These are phyloP conservation scores for Phytophthora melonis DNA, from an alignment of 352 stramenopile species.

Conservation along the genomic window DNA sequence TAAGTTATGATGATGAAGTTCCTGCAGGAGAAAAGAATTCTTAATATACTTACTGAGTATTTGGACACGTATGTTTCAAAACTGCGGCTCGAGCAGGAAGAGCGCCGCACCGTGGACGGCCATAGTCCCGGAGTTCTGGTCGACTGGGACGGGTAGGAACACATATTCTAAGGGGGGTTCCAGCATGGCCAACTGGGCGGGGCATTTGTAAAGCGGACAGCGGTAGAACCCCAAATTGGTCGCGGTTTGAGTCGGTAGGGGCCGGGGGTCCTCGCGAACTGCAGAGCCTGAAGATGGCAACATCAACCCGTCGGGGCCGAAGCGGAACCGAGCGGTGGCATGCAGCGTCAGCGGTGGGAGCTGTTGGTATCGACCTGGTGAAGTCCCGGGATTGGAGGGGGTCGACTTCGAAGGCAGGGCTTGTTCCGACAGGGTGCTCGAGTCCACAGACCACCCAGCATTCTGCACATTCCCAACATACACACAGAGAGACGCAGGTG, in stretches of 20 bases:
- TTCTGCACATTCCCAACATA: conserved; percentile 34
- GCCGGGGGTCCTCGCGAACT: conserved; percentile 7
- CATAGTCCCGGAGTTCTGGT: conserved; percentile 38
- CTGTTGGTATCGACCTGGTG: conserved; percentile 17
- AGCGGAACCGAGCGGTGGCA: conserved; percentile 39
- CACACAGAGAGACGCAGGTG: neutral
- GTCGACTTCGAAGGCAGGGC: neutral
- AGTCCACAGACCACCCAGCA: conserved; percentile 44
- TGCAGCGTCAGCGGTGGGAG: conserved; percentile 40
- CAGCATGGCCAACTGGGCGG: conserved; percentile 31
- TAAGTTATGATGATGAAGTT: too few species aligned
- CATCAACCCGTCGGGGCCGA: conserved; percentile 19
- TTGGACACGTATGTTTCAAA: neutral
- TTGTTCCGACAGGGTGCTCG: conserved; percentile 22
- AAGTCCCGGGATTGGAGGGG: neutral
- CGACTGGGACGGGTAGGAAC: conserved; percentile 39
- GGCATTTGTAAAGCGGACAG: conserved; percentile 54
- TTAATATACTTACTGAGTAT: too few species aligned
- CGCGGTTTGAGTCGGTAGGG: conserved; percentile 8
- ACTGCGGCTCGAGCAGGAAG: conserved; percentile 42
- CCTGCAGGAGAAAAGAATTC: too few species aligned
- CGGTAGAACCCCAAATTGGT: conserved; percentile 39
- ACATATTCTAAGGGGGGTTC: conserved; percentile 51
- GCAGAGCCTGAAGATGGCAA: conserved; percentile 2
- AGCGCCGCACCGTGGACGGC: conserved; percentile 43